Percentiles rank a stretch among this genome's conserved stretches.
Evolutionary conservation across 2,329 filamentous ascomycete species (phyloP).

Genomic region (Exophiala viscosa): DNA sequence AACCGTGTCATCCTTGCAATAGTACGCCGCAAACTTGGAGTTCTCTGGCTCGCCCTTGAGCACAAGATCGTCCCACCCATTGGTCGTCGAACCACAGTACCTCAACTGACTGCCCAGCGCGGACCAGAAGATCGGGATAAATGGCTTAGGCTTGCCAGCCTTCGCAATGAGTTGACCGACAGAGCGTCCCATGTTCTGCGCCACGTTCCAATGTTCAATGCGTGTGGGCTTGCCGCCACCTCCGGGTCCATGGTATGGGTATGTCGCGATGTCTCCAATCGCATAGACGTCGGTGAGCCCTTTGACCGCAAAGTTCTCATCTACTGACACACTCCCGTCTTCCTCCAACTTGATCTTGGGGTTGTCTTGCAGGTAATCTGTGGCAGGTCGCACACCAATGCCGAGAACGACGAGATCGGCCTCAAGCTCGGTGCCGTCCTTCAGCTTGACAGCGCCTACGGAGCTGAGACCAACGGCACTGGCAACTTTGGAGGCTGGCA

Average conservation of each 20-base stretch:
- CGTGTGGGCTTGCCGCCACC: conserved; percentile 69
- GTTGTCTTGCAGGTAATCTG: conserved; percentile 74
- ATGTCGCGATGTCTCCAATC: conserved; percentile 91
- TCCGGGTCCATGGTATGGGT: conserved; percentile 87
- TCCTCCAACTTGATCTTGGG: conserved; percentile 65
- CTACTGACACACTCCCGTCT: conserved; percentile 80
- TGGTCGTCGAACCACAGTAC: conserved; percentile 83
- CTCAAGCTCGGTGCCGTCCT: conserved; percentile 78
- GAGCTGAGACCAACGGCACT: conserved; percentile 44
- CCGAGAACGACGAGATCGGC: conserved; percentile 90
- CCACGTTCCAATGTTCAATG: conserved; percentile 97
- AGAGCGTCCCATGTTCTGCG: conserved; percentile 81
- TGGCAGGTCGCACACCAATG: conserved; percentile 82
- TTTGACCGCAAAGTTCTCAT: conserved; percentile 72
- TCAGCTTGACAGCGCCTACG: conserved; percentile 76
- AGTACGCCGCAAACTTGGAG: conserved; percentile 83
- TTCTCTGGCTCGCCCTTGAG: conserved; percentile 72
- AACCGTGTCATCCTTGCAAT: conserved; percentile 77
- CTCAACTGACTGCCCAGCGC: conserved; percentile 83
- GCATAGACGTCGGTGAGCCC: conserved; percentile 83
- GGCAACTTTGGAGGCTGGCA: conserved; percentile 63
- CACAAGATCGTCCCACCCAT: conserved; percentile 82
- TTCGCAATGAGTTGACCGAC: conserved; percentile 75
- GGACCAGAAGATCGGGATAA: conserved; percentile 96
- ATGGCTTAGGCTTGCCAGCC: conserved; percentile 62